Evolutionary conservation across 345 rosid genomes (phyloP).

Genomic region (Bretschneidera sinensis): DNA sequence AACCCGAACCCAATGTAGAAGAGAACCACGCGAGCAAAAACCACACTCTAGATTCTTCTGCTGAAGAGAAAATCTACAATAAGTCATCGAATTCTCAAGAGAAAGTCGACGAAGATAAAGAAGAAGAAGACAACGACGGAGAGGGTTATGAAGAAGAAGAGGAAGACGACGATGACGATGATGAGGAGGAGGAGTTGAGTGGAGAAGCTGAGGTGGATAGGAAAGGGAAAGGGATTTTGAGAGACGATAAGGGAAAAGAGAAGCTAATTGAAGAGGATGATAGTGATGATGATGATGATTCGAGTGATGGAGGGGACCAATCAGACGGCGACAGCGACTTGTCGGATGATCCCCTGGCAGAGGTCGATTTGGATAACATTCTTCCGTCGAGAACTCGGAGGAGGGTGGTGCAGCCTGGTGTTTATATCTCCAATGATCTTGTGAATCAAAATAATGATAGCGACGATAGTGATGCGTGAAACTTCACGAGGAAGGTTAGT

Average conservation of each 20-base stretch:
- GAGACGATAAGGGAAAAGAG: conserved; percentile 37
- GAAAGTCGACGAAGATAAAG: conserved; percentile 17
- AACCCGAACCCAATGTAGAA: background rate
- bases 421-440: conserved; percentile 36
- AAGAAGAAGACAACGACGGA: conserved; percentile 8
- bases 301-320: conserved; percentile 33
- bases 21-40: conserved; percentile 13
- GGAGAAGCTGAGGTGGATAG: conserved; percentile 36
- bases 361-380: conserved; percentile 92
- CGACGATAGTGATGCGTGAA: conserved; percentile 41
- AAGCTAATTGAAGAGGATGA: conserved; percentile 43
- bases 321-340: conserved; percentile 54
- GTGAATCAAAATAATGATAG: conserved; percentile 26
- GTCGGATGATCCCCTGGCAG: conserved; percentile 90
- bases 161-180: conserved; percentile 14
- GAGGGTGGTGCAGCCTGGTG: conserved; percentile 45
- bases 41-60: conserved; percentile 11
- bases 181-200: conserved; percentile 20
- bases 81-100: too few relatives aligned
- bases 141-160: conserved; percentile 16
- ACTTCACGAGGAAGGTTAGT: conserved; percentile 21
- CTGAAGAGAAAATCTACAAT: conserved; percentile 1
- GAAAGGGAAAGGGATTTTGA: conserved; percentile 50
- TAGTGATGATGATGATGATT: conserved; percentile 43
- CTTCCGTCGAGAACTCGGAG: conserved; percentile 83